Base-by-base conservation (phyloP, 176 grass and related monocot genomes). In the Musa schizocarpa region DNA sequence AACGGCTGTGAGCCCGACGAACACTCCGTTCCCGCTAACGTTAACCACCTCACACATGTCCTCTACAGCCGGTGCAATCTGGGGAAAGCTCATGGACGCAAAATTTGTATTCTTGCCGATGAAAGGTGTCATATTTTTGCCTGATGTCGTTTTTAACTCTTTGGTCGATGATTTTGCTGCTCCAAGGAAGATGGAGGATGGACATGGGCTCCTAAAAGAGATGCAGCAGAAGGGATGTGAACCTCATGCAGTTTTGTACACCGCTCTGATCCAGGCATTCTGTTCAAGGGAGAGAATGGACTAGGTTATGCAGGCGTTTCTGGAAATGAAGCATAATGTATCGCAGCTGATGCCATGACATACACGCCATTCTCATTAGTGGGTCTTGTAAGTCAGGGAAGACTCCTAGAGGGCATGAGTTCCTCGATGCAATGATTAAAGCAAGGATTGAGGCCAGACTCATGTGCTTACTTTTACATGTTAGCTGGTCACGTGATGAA, bases 41-140 rank as follows among this genome's bases (percentile, higher is more conserved):
- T 98, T 34, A 86, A 91, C 57, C 88, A 92, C 53, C 91, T 93
- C 78, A 98, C 90, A 2, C 89, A 90, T 14, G 73, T 98, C 52
- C 86, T 98, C 11, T 93, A 91, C 57, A 90, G 94, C 11, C 93
- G 94, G 94, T 98, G 94, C 86, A 85, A 87, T 74, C 80, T 84
- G 23, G 90, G 88, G 27, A 98, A 43, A 93, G 76, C 88, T 98
- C 12, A 86, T 91, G 54, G 94, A 93, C 72, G 94, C 94, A 69
- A 98, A 93, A 76, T 78, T 84, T 80, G 88, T 98, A 54, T 86
- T 98, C 50, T 77, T 87, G 27, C 94, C 87, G 82, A 91, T 93
- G 86, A 87, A 85, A 54, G 63, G 83, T 64, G 75, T 82, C 0
- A 88, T 65, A 23, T 84, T 98, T 62, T 84, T 84, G 71, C 88